Evolutionary conservation across 768 basidiomycete genomes (phyloP).

Genomic region (Kwoniella dejecticola): DNA sequence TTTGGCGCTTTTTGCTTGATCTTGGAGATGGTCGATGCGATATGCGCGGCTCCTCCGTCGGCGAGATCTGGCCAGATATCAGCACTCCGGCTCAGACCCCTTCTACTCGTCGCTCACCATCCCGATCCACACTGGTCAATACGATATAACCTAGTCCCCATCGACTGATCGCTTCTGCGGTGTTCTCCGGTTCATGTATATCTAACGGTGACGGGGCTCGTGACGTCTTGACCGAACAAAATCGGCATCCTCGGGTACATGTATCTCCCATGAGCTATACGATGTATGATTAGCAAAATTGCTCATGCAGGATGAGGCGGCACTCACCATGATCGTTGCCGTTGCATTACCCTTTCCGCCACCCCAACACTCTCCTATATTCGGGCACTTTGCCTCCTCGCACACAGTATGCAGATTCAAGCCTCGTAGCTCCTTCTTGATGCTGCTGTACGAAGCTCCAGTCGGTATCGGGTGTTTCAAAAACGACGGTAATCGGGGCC

Average conservation of each 20-base stretch:
- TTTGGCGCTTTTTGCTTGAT: constrained; percentile 96
- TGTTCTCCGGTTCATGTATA: constrained; percentile 95
- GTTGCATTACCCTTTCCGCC: constrained; percentile 81
- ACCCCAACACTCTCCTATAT: constrained; percentile 99
- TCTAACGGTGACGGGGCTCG: constrained; percentile 84
- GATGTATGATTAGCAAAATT: not conserved
- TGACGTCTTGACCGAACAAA: constrained; percentile 96
- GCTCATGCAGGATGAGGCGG: not conserved
- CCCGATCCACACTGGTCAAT: constrained; percentile 91
- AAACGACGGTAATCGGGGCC: constrained; percentile 81
- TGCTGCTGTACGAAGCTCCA: constrained; percentile 81
- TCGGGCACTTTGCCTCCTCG: constrained; percentile 97
- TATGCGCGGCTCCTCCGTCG: constrained; percentile 90
- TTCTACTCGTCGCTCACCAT: constrained; percentile 65
- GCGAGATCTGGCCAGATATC: constrained; percentile 66
- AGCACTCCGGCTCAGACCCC: not conserved
- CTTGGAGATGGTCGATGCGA: constrained; percentile 90
- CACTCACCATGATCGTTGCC: constrained; percentile 92
- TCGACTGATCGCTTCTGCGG: constrained; percentile 93
- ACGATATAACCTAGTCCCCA: constrained; percentile 99
- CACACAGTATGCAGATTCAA: constrained; percentile 93
- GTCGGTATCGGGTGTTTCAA: constrained; percentile 91
- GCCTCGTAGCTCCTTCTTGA: constrained; percentile 92
- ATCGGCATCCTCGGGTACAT: constrained; percentile 95
- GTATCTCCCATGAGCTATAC: constrained; percentile 97